A percentile compares a stretch with the other conserved stretches of the same genome.
Evolutionary conservation across 2,329 filamentous ascomycete species (phyloP).

Genomic region (Acephala macrosclerotiorum): DNA sequence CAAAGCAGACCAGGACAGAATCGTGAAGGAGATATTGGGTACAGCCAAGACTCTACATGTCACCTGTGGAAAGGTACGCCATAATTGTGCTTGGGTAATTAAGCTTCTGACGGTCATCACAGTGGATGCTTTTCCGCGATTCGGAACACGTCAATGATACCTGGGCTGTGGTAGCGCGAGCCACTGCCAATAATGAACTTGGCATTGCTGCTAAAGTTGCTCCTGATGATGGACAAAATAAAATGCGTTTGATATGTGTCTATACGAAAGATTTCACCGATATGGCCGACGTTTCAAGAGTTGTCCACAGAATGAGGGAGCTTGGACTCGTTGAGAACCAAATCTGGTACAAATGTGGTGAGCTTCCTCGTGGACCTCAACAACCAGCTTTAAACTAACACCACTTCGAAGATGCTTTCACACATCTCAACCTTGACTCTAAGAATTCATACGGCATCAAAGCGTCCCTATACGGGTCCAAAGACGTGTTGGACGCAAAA

Average conservation of each 20-base stretch:
- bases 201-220: slow-evolving; percentile 79
- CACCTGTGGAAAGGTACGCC: slow-evolving; percentile 68
- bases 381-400: no score
- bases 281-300: slow-evolving; percentile 70
- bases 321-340: slow-evolving; percentile 65
- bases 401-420: slow-evolving; percentile 65
- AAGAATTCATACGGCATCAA: slow-evolving; percentile 69
- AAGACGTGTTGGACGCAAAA: slow-evolving; percentile 43
- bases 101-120: slow-evolving; percentile 5
- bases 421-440: slow-evolving; percentile 67
- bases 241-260: slow-evolving; percentile 72
- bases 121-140: slow-evolving; percentile 79
- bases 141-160: slow-evolving; percentile 61
- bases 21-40: slow-evolving; percentile 62
- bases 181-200: slow-evolving; percentile 72
- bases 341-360: slow-evolving; percentile 76
- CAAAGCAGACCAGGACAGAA: slow-evolving; percentile 48
- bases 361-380: slow-evolving; percentile 16
- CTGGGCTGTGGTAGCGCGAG: slow-evolving; percentile 73
- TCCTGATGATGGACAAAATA: slow-evolving; percentile 53
- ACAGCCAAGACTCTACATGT: slow-evolving; percentile 67
- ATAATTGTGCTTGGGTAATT: not conserved
- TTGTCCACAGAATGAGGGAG: slow-evolving; percentile 67
- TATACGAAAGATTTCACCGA: slow-evolving; percentile 82
- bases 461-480: slow-evolving; percentile 63